phyloP scores from a whole-genome alignment of 176 grass and related monocot species.

The Oryza punctata region DNA sequence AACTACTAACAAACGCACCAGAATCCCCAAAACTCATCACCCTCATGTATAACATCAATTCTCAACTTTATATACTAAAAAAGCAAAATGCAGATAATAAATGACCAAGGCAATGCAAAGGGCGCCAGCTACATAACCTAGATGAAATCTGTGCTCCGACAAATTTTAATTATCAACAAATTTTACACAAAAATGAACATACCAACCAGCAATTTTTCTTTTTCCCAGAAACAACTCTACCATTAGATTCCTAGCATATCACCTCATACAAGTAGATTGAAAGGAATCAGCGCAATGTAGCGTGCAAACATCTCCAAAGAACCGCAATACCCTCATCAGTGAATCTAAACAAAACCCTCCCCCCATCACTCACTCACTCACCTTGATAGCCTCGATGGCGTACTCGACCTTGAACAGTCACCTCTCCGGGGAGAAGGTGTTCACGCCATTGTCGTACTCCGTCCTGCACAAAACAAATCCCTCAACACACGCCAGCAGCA shows the following conservation, averaged over 20 bases:
- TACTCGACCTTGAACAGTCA: no score
- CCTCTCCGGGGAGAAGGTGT: no score
- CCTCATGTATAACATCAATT: neutral
- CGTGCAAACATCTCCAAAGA: neutral
- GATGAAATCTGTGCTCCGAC: neutral
- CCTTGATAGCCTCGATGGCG: no score
- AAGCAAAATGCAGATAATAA: neutral
- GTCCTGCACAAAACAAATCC: no score
- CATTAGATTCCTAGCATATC: neutral
- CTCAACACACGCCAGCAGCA: no score
- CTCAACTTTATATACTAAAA: neutral
- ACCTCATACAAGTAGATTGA: neutral
- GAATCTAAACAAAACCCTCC: no score
- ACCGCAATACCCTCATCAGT: no score
- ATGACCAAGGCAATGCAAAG: neutral
- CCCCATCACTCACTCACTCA: no score
- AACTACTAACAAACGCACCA: slow-evolving; percentile 34
- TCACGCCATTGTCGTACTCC: no score
- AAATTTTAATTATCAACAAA: neutral
- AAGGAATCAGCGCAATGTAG: neutral
- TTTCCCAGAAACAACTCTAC: neutral
- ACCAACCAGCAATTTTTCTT: neutral
- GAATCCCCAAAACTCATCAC: slow-evolving; percentile 10
- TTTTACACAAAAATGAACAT: neutral
- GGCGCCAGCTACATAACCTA: neutral